These are phyloP conservation scores for Lunasporangiospora selenospora DNA, from an alignment of 192 early-diverging fungal genomes.

Conservation along the genomic window DNA sequence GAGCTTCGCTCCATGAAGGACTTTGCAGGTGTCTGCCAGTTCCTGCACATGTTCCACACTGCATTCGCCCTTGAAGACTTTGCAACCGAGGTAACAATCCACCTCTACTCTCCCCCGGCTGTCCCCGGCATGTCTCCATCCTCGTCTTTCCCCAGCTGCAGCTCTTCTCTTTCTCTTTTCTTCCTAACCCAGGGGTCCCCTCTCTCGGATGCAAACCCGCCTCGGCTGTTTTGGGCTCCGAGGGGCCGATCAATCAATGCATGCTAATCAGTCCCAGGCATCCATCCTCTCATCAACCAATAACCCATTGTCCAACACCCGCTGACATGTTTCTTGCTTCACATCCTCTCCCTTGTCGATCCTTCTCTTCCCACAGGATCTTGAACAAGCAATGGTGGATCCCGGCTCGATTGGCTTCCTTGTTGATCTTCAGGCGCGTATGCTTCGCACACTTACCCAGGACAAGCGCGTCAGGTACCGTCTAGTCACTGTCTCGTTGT, in stretches of 20 bases:
- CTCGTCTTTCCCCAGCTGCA: not conserved
- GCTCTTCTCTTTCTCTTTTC: too few species aligned
- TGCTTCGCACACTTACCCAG: conserved; percentile 54
- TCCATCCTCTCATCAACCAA: too few species aligned
- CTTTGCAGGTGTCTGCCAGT: conserved; percentile 76
- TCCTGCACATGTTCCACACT: conserved; percentile 68
- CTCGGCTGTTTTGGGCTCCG: too few species aligned
- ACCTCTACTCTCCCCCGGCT: conserved; percentile 19
- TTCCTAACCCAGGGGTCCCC: too few species aligned
- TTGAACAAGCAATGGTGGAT: conserved; percentile 57
- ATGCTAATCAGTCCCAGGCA: too few species aligned
- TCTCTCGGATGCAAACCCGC: too few species aligned
- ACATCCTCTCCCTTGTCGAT: conserved; percentile 48
- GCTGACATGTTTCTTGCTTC: not conserved
- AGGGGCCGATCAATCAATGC: too few species aligned
- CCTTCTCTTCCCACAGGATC: too few species aligned
- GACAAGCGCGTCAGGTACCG: conserved; percentile 54
- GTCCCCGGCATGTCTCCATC: conserved; percentile 6
- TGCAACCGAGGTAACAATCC: conserved; percentile 32
- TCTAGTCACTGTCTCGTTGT: too few species aligned
- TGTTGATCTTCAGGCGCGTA: conserved; percentile 53
- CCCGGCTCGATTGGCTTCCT: conserved; percentile 48
- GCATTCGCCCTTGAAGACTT: conserved; percentile 54
- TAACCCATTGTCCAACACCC: too few species aligned
- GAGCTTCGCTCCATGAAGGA: conserved; percentile 52